Conservation (phyloP, 163 green algal species). For the Scenedesmus sp. region DNA sequence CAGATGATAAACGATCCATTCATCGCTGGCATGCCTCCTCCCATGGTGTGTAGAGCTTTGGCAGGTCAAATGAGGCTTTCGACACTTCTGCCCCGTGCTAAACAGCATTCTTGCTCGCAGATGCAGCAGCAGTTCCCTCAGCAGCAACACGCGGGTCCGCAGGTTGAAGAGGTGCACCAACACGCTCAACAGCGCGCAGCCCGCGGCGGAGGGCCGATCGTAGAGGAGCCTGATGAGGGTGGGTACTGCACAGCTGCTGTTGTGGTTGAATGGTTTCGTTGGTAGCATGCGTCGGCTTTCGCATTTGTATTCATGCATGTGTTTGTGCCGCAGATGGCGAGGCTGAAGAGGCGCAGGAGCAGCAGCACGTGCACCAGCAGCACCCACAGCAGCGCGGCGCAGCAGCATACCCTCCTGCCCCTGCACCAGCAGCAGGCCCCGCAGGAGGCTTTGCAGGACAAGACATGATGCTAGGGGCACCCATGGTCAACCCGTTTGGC, state of each 20-base stretch:
- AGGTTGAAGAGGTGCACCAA: constrained; percentile 17
- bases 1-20: constrained; percentile 13
- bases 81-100: not conserved
- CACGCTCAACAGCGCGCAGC: not conserved
- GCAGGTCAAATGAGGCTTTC: not conserved
- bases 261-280: not conserved
- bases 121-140: constrained; percentile 21
- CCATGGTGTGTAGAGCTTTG: not conserved
- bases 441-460: not conserved
- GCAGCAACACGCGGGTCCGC: not conserved
- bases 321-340: not conserved
- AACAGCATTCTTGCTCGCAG: not conserved
- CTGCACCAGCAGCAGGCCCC: not conserved
- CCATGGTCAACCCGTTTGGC: constrained; percentile 7
- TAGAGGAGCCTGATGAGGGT: constrained; percentile 36
- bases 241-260: not conserved
- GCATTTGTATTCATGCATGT: not conserved
- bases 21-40: not conserved
- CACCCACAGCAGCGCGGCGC: not conserved
- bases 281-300: not conserved
- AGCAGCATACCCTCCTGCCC: not conserved
- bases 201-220: constrained; percentile 4
- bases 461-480: not conserved
- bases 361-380: not conserved
- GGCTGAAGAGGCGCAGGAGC: not conserved